Conservation (phyloP, 306 rosid species). For the Begonia masoniana region DNA sequence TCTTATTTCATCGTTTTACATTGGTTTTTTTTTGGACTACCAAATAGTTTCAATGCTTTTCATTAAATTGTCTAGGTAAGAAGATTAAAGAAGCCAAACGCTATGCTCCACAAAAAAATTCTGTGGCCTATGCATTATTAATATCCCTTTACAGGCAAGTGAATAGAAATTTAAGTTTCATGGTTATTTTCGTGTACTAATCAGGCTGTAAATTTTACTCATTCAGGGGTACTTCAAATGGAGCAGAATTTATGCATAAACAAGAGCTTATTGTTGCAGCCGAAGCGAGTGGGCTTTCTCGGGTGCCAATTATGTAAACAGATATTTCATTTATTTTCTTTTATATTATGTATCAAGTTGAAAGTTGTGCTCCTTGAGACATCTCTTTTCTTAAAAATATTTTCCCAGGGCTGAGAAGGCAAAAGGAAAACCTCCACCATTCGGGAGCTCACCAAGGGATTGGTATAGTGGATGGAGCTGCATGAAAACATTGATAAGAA, state of each 20-base stretch:
- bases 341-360: constrained; percentile 4
- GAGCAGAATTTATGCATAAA: constrained; percentile 77
- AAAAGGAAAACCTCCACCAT: constrained; percentile 55
- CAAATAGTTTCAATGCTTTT: constrained; percentile 6
- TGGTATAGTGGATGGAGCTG: constrained; percentile 95
- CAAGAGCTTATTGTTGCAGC: constrained; percentile 87
- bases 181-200: neutral
- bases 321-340: constrained; percentile 4
- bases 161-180: neutral
- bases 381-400: constrained; percentile 3
- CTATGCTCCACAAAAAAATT: constrained; percentile 73
- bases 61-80: constrained; percentile 31
- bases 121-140: constrained; percentile 75
- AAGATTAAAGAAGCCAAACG: constrained; percentile 37
- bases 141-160: constrained; percentile 63
- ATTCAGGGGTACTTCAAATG: constrained; percentile 58
- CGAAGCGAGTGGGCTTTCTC: constrained; percentile 88
- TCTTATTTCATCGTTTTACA: neutral
- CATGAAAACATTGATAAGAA: constrained; percentile 69
- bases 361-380: constrained; percentile 8
- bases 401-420: constrained; percentile 69
- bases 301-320: constrained; percentile 66
- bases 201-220: constrained; percentile 7
- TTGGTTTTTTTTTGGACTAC: neutral
- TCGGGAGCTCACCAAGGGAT: constrained; percentile 55